Base-by-base conservation (phyloP, 257 asterid species). In the Perilla frutescens region DNA sequence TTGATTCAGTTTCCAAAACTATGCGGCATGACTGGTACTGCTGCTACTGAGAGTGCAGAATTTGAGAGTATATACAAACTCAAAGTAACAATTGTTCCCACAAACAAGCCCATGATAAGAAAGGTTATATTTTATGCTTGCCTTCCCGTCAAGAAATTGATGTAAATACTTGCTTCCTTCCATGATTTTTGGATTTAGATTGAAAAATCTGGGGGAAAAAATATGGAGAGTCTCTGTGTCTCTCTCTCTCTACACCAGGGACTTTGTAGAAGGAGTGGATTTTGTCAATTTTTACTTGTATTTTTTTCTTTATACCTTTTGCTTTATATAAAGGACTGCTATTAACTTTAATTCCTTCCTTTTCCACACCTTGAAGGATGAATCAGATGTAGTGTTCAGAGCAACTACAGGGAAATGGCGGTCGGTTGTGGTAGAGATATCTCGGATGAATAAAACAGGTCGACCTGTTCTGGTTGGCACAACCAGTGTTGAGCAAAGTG, bases 1-100 rank as follows among this genome's bases (percentile, higher is more conserved):
- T 70, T 71, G 57, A 68, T 84, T 75, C 81, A 91, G 99, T 95
- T 95, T 75, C 99, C 97, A 50, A 95, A 95, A 86, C 99, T 95
- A 60, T 95, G 99, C 73, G 99, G 99, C 81, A 95, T 95, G 99
- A 95, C 99, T 73, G 99, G 99, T 61, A 95, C 99, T 78, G 99
- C 98, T 76, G 93, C 98, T 77, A 95, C 99, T 41, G 99, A 95
- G 87, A 91, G 87, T 68, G 86, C 99, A 65, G 99, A 95, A 80
- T 95, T 95, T 77, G 96, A 90, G 88, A 89, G 99, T 82, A 95
- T 95, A 80, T 95, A 92, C 93, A 95, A 92, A 85, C 99, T 95
- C 80, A 91, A 92, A 89, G 99, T 95, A 74, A 87, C 97, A 32
- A 89, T 88, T 85, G 98, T 95, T 72, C 99, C 99, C 58, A 95